Percentiles rank a stretch among this genome's conserved stretches.
Evolutionary conservation across 2,329 filamentous ascomycete genomes (phyloP).

Genomic region (Aspergillus oerlinghausenensis): DNA sequence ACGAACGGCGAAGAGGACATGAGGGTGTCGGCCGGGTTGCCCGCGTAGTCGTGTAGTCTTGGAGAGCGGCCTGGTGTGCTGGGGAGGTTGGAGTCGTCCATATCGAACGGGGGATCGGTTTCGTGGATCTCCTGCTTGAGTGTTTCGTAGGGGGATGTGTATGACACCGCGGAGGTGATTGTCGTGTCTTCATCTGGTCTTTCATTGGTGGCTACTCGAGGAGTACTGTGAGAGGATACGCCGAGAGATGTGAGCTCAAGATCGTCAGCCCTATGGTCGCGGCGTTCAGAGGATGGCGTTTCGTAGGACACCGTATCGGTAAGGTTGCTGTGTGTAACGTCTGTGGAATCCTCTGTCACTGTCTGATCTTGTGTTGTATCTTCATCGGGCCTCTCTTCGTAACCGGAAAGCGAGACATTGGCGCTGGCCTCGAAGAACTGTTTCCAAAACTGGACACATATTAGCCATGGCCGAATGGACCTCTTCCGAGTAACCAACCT

Average conservation of each 20-base stretch:
- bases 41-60: constrained; percentile 8
- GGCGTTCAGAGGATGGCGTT: constrained; percentile 35
- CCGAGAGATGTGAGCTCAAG: constrained; percentile 42
- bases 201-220: constrained; percentile 32
- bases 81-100: constrained; percentile 34
- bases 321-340: constrained; percentile 41
- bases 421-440: constrained; percentile 99
- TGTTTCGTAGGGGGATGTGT: constrained; percentile 72
- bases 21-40: constrained; percentile 60
- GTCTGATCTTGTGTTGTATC: constrained; percentile 54
- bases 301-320: constrained; percentile 39
- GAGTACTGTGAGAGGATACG: constrained; percentile 47
- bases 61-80: constrained; percentile 30
- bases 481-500: constrained; percentile 50
- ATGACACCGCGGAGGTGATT: constrained; percentile 44
- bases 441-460: constrained; percentile 81
- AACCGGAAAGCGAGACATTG: constrained; percentile 92
- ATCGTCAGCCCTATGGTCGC: constrained; percentile 37
- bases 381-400: constrained; percentile 68
- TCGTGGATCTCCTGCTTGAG: constrained; percentile 63
- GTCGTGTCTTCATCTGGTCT: constrained; percentile 33
- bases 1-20: constrained; percentile 52
- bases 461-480: not conserved
- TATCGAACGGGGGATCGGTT: constrained; percentile 32
- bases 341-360: constrained; percentile 52